Evolutionary conservation across 139 green algal species (phyloP).

Genomic region (Astrephomene gubernaculifera): DNA sequence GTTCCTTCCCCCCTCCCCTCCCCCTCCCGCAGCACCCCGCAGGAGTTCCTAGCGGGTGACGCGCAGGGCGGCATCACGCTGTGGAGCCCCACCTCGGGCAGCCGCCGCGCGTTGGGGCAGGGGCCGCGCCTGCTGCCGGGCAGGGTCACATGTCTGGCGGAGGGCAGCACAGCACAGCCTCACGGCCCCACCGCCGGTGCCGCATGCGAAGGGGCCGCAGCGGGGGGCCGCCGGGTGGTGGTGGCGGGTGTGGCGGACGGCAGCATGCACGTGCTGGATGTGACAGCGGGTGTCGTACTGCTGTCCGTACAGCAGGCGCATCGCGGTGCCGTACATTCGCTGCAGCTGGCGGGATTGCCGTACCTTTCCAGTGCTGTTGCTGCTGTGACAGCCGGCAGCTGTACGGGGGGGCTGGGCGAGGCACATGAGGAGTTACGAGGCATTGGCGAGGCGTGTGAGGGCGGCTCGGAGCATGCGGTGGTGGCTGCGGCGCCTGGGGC

Average conservation of each 20-base stretch:
- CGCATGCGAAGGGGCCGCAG: no score
- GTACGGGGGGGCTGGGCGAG: not conserved
- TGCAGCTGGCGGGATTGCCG: slow-evolving; percentile 15
- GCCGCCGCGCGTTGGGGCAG: not conserved
- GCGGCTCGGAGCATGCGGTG: not conserved
- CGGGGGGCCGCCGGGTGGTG: not conserved
- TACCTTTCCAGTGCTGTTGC: not conserved
- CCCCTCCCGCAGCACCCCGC: not conserved
- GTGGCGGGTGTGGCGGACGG: slow-evolving; percentile 29
- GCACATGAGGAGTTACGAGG: not conserved
- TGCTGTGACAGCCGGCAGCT: not conserved
- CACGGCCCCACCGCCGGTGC: no score
- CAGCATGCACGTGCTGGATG: slow-evolving; percentile 36
- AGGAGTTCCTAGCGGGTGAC: slow-evolving; percentile 28
- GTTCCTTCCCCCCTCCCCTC: no score
- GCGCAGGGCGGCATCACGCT: slow-evolving; percentile 33
- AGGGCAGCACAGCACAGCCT: not conserved
- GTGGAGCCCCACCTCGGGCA: slow-evolving; percentile 18
- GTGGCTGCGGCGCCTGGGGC: not conserved
- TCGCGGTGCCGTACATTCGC: slow-evolving; percentile 12
- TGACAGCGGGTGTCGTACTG: slow-evolving; percentile 16
- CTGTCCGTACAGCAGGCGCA: slow-evolving; percentile 25
- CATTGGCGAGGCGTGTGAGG: not conserved
- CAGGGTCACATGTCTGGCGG: slow-evolving; percentile 23
- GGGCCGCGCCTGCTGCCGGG: slow-evolving; percentile 4